Evolutionary conservation across 495 filamentous ascomycete genomes (phyloP), one percentile per base, ranked within the genome.

Genomic region (Hypoxylon subgilvum): DNA sequence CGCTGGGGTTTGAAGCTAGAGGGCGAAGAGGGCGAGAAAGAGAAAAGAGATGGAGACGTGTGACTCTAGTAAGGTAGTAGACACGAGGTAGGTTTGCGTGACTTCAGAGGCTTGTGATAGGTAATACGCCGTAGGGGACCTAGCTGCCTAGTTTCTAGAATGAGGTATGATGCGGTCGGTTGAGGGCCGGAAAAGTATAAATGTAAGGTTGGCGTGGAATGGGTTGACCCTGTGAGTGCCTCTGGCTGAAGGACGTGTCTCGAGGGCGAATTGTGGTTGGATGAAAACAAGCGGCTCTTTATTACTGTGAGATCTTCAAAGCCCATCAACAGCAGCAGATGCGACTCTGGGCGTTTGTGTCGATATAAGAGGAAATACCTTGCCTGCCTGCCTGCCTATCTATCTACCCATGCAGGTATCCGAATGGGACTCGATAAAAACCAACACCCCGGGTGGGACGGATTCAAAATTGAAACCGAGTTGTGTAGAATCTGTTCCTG

Each of bases 241-340:
- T 58, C 23, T 61, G 51, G 58, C 53, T 54, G 46, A 62, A 65
- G 59, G 63, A 61, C 66, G 67, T 70, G 67, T 65, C 23, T 52
- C 56, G 52, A 68, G 31, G 30, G 44, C 48, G 61, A 54, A 12
- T 9, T 56, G 61, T 70, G 65, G 65, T 70, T 70, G 67, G 67
- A 57, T 38, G 35, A 60, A 49, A 35, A 42, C 14, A 60, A 48
- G 34, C 57, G 39, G 56, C 50, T 58, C 52, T 54, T n/a, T 47
- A 48, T 55, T 56, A 21, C 31, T 42, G 21, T 25, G 42, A 27
- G 23, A 27, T 27, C 23, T 3, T 27, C 23, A 3, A 8, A 27
- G 23, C 8, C 23, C 23, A 8, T 27, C 23, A 27, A 27, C 23
- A 41, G 4, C 8, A 4, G 23, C 23, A 8, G 23, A 27, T 27